Percentiles rank a stretch among this genome's conserved stretches.
phyloP scores from a whole-genome alignment of 768 basidiomycete species.

The Suillus alpinus region DNA sequence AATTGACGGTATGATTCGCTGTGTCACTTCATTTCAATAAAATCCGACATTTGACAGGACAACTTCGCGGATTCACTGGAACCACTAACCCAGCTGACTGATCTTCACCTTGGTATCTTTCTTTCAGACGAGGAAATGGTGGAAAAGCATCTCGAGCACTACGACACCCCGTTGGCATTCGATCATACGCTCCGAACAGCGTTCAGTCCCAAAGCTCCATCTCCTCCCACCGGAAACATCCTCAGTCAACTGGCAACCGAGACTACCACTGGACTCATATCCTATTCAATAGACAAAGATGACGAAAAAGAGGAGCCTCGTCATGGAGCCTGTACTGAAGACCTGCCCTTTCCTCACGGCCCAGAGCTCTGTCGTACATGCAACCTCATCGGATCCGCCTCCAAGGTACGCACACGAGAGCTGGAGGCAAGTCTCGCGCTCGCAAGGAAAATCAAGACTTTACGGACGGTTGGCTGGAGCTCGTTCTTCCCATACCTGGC shows the following conservation, averaged over 20 bases:
- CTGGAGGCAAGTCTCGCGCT: conserved; percentile 46
- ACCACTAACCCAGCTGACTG: conserved; percentile 43
- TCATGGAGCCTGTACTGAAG: neutral
- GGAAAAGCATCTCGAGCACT: conserved; percentile 38
- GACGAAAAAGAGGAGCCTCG: conserved; percentile 4
- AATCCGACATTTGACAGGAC: conserved; percentile 27
- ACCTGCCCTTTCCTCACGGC: conserved; percentile 28
- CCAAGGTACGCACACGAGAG: conserved; percentile 41
- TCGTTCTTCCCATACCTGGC: conserved; percentile 39
- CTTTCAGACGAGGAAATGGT: conserved; percentile 55
- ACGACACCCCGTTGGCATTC: conserved; percentile 23
- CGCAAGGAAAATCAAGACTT: conserved; percentile 40
- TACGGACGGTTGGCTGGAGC: conserved; percentile 51
- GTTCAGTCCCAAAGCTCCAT: conserved; percentile 7
- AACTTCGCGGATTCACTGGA: conserved; percentile 42
- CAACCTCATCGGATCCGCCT: conserved; percentile 18
- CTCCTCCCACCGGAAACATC: conserved; percentile 7
- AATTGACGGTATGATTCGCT: conserved; percentile 49
- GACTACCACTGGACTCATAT: conserved; percentile 14
- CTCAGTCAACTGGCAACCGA: conserved; percentile 26
- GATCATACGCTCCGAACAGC: conserved; percentile 14
- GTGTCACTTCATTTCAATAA: conserved; percentile 3
- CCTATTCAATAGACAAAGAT: conserved; percentile 19
- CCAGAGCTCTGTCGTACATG: conserved; percentile 39
- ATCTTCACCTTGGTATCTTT: conserved; percentile 61